A percentile compares a stretch with the other conserved stretches of the same genome.
These are phyloP conservation scores for Cryptococcus amylolentus DNA, from an alignment of 1,284 basidiomycete species.

Conservation along the genomic window DNA sequence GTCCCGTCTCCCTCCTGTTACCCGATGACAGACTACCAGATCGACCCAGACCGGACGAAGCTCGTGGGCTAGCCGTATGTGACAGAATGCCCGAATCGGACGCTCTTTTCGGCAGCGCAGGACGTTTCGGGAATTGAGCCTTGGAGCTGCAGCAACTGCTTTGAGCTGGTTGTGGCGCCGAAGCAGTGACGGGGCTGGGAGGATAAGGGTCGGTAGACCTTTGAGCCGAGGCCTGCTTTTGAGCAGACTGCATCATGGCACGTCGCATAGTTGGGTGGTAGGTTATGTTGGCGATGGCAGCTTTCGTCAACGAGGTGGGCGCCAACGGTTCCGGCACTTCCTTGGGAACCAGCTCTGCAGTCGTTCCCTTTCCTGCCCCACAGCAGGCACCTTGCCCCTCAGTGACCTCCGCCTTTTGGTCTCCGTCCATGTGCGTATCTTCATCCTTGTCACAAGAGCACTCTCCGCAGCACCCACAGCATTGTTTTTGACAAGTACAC, in stretches of 20 bases:
- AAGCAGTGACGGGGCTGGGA: too few relatives aligned
- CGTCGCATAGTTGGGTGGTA: too few relatives aligned
- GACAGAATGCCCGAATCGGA: not conserved
- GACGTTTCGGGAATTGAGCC: not conserved
- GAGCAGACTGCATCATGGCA: too few relatives aligned
- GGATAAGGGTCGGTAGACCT: too few relatives aligned
- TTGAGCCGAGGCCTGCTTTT: too few relatives aligned
- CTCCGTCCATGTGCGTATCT: constrained; percentile 15
- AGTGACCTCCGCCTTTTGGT: constrained; percentile 8
- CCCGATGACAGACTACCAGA: not conserved
- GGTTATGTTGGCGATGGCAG: too few relatives aligned
- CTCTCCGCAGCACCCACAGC: constrained; percentile 48
- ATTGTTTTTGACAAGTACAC: constrained; percentile 47
- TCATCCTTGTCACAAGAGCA: constrained; percentile 43
- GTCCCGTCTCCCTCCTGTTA: not conserved
- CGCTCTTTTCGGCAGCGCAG: not conserved
- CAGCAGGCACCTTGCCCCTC: not conserved
- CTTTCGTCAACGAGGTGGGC: too few relatives aligned
- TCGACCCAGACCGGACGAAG: not conserved
- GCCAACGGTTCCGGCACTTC: too few relatives aligned
- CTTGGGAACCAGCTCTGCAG: too few relatives aligned
- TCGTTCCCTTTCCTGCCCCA: too few relatives aligned
- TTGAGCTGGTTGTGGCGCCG: too few relatives aligned
- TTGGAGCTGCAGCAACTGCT: too few relatives aligned
- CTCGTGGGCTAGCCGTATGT: not conserved